A percentile compares a stretch with the other conserved stretches of the same genome.
Conservation (phyloP, 1,284 basidiomycete genomes). For the Paramarasmius palmivorus region DNA sequence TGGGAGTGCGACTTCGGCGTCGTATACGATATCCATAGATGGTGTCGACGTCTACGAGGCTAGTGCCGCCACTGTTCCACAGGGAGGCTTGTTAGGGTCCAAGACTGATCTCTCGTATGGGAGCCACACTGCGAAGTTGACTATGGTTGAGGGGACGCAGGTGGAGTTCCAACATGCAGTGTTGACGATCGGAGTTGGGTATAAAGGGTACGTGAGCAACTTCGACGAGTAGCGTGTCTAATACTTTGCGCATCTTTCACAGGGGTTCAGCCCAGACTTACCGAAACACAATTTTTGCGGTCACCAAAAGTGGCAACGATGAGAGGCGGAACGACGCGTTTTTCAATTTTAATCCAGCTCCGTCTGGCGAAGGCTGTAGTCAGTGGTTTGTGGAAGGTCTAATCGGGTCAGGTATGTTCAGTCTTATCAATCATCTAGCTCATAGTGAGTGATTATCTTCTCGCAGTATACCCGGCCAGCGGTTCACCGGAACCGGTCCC, state of each 20-base stretch:
- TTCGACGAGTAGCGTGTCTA: not conserved
- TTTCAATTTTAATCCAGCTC: too few species aligned
- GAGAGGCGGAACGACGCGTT: too few species aligned
- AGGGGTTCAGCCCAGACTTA: not conserved
- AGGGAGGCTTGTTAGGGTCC: not conserved
- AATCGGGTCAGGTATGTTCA: not conserved
- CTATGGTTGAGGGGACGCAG: not conserved
- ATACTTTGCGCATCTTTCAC: not conserved
- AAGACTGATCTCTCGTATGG: not conserved
- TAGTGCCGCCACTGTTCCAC: too few species aligned
- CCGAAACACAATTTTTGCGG: not conserved
- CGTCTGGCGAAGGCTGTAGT: too few species aligned
- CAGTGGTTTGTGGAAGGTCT: not conserved
- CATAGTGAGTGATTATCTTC: not conserved
- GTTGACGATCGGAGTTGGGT: not conserved
- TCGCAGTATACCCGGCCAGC: not conserved
- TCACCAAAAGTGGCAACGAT: too few species aligned
- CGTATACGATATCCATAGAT: too few species aligned
- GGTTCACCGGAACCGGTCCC: not conserved
- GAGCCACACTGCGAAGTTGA: not conserved
- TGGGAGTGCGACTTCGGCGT: too few species aligned
- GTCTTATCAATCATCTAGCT: not conserved
- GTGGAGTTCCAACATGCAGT: not conserved
- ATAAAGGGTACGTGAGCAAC: not conserved
- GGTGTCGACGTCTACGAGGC: too few species aligned